Conservation (phyloP, 148 eudicot species). For the Amaranthus hypochondriacus region DNA sequence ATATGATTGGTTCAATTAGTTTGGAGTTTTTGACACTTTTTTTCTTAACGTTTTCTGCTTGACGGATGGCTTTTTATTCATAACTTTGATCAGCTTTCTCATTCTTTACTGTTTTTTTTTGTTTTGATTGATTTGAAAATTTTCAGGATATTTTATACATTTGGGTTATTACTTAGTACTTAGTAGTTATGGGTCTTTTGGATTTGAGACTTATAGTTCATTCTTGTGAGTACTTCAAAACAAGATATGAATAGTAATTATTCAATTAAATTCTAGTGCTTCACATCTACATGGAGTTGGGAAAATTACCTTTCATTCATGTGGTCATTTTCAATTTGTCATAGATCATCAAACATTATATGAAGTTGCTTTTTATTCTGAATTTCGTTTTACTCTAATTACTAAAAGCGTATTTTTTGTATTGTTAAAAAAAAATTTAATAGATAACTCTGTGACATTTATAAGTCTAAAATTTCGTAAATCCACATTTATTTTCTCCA, state of each 20-base stretch:
- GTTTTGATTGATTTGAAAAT: neutral
- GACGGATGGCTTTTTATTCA: neutral
- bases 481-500: too few relatives aligned
- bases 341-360: too few relatives aligned
- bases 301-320: too few relatives aligned
- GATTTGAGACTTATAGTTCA: neutral
- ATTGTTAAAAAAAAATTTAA: too few relatives aligned
- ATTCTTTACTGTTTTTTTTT: neutral
- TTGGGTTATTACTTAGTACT: neutral
- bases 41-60: conserved; percentile 21
- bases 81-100: neutral
- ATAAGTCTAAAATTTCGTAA: too few relatives aligned
- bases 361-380: too few relatives aligned
- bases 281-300: neutral
- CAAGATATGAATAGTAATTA: neutral
- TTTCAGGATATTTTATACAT: neutral
- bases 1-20: conserved; percentile 21
- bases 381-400: too few relatives aligned
- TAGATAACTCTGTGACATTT: too few relatives aligned
- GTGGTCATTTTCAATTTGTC: too few relatives aligned
- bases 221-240: neutral
- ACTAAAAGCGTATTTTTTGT: too few relatives aligned
- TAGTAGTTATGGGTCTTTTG: neutral
- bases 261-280: too few relatives aligned
- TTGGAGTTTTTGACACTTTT: conserved; percentile 19